phyloP scores from a whole-genome alignment of 2,329 filamentous ascomycete genomes.

The Ceratocystis cacaofunesta region DNA sequence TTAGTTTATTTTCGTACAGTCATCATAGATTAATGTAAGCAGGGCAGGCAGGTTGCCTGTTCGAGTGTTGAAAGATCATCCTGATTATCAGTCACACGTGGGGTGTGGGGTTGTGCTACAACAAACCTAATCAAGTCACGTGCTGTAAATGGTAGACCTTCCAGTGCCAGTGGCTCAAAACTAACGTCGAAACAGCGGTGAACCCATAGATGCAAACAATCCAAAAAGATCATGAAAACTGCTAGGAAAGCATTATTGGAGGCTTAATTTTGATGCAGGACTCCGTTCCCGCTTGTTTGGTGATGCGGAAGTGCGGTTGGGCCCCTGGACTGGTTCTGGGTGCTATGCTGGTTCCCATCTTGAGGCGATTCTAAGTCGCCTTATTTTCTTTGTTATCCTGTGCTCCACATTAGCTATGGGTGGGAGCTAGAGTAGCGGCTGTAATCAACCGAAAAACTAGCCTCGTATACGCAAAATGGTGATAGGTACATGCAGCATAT shows the following conservation, averaged over 20 bases:
- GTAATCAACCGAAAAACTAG: neutral
- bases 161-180: neutral
- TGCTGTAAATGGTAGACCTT: neutral
- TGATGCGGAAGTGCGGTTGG: neutral
- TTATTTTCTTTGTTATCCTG: neutral
- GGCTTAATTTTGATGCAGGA: neutral
- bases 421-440: neutral
- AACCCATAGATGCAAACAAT: neutral
- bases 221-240: neutral
- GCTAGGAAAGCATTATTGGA: neutral
- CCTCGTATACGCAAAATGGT: neutral
- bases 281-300: neutral
- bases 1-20: neutral
- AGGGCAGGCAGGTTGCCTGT: neutral
- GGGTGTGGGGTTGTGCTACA: neutral
- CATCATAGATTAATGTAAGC: neutral
- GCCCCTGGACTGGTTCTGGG: neutral
- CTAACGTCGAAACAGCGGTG: neutral
- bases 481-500: neutral
- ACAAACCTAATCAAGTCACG: neutral
- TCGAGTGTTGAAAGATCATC: neutral
- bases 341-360: neutral
- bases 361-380: too few relatives aligned
- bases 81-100: neutral
- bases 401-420: neutral